Evolutionary conservation across 352 stramenopile species (phyloP).

Genomic region (Phytophthora podocarpi): DNA sequence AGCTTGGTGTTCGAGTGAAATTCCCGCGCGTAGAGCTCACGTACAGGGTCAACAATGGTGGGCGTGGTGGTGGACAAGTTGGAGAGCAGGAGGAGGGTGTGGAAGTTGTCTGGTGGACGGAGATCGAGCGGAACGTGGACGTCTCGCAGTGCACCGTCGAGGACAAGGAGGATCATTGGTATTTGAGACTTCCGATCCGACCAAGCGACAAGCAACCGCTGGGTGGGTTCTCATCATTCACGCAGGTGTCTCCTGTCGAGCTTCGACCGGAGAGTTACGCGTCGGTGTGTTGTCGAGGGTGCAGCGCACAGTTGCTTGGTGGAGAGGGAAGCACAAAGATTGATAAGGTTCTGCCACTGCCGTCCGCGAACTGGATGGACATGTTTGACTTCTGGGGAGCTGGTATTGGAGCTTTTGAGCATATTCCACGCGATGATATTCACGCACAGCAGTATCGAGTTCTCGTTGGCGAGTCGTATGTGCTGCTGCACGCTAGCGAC

Average conservation of each 20-base stretch:
- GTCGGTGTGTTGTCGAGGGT: conserved; percentile 51
- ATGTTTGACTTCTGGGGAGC: conserved; percentile 90
- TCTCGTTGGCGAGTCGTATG: conserved; percentile 67
- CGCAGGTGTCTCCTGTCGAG: conserved; percentile 47
- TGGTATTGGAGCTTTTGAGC: conserved; percentile 78
- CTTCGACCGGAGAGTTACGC: conserved; percentile 51
- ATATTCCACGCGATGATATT: conserved; percentile 77
- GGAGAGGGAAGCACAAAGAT: conserved; percentile 13
- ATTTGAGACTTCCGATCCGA: conserved; percentile 64
- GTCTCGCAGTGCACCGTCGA: conserved; percentile 40
- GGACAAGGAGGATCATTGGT: conserved; percentile 62
- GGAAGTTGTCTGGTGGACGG: conserved; percentile 44
- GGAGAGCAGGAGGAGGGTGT: conserved; percentile 1
- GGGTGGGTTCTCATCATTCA: conserved; percentile 65
- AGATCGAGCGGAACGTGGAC: conserved; percentile 65
- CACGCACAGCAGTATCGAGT: conserved; percentile 50
- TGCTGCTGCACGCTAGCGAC: conserved; percentile 65
- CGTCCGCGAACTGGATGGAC: conserved; percentile 85
- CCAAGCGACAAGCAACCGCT: conserved; percentile 52
- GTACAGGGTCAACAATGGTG: not conserved
- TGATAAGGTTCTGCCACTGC: conserved; percentile 71
- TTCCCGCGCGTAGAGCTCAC: conserved; percentile 47
- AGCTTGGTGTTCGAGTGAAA: conserved; percentile 39
- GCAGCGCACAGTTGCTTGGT: conserved; percentile 18
- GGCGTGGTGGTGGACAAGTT: not conserved